Base-by-base conservation (phyloP, 805 yeast genomes). In the Metschnikowia lochheadii region DNA sequence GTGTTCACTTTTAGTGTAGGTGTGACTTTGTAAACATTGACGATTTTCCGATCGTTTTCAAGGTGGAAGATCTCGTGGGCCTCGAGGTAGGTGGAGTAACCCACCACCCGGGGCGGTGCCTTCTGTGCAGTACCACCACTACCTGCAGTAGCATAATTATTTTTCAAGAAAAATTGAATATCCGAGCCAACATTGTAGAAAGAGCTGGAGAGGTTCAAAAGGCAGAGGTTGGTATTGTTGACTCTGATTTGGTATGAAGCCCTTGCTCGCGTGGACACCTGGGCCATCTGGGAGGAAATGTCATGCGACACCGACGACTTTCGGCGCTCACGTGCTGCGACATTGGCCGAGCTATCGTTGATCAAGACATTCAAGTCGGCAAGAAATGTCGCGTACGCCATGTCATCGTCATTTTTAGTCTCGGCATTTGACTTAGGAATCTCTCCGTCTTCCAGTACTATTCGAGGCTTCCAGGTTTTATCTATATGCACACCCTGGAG, bases 181-280 rank as follows among this genome's bases (percentile, higher is more conserved):
- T 73, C 76, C 31, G 73, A 75, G 17, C 77, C 77, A 21, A 70
- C 52, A 48, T 66, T 72, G 57, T 61, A 72, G 41, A 63, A 66
- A 3, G 75, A 68, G 45, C 66, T 65, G 1, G 73, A 62, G 29
- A 73, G 43, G 5, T 60, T 58, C 20, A 72, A 58, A 11, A 56
- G 52, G 55, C 78, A 73, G n/a, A 73, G 57, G 15, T 61, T 53
- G 15, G 55, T 54, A 43, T 59, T 61, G 53, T 71, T 71, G 21
- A 69, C 72, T 36, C 69, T 51, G 41, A 73, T 62, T 51, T 69
- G 72, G 57, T 66, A 73, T 49, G 56, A 47, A 13, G 52, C 45
- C 6, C 56, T 50, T 20, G 56, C 49, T 6, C 45, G 40, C n/a
- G 49, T 40, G 21, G 61, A 53, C 18, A 49, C 37, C 34, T 56